These are phyloP conservation scores for Pythium oligandrum DNA, from an alignment of 352 stramenopile species.

Conservation along the genomic window DNA sequence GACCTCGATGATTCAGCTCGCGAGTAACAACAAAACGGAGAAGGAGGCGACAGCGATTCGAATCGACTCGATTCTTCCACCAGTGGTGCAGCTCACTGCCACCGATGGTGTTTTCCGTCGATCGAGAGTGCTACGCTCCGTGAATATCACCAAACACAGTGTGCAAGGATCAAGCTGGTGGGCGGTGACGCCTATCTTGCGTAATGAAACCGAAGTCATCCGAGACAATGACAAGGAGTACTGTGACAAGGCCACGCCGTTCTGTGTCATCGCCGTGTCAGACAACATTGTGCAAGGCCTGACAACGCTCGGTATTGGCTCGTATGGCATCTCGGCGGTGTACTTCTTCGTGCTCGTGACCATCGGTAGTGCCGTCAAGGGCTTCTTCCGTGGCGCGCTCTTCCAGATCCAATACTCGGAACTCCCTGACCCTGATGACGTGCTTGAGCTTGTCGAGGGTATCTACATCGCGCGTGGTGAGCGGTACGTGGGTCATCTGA, in stretches of 20 bases:
- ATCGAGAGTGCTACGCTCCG: conserved; percentile 42
- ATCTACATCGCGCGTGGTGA: conserved; percentile 85
- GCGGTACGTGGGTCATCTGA: conserved; percentile 82
- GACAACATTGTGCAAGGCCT: conserved; percentile 85
- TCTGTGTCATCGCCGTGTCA: conserved; percentile 80
- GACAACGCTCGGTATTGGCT: conserved; percentile 71
- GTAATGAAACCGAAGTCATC: conserved; percentile 6
- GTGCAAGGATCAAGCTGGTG: conserved; percentile 58
- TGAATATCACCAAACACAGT: conserved; percentile 60
- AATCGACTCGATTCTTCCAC: conserved; percentile 45
- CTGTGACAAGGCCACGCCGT: conserved; percentile 41
- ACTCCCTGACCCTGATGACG: conserved; percentile 73
- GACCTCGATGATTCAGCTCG: conserved; percentile 68
- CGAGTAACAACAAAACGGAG: conserved; percentile 14
- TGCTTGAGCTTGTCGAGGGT: conserved; percentile 83
- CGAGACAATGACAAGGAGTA: conserved; percentile 28
- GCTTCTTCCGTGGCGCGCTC: conserved; percentile 76
- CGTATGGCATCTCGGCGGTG: conserved; percentile 79
- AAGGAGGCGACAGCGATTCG: conserved; percentile 28
- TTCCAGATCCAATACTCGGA: conserved; percentile 82
- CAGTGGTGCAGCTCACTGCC: conserved; percentile 70
- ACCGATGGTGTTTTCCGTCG: conserved; percentile 50
- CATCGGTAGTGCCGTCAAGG: conserved; percentile 78
- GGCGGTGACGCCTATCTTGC: conserved; percentile 43
- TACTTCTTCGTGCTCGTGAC: conserved; percentile 88